Base-by-base conservation (phyloP, 768 basidiomycete species). In the Tubosaeta sp. region DNA sequence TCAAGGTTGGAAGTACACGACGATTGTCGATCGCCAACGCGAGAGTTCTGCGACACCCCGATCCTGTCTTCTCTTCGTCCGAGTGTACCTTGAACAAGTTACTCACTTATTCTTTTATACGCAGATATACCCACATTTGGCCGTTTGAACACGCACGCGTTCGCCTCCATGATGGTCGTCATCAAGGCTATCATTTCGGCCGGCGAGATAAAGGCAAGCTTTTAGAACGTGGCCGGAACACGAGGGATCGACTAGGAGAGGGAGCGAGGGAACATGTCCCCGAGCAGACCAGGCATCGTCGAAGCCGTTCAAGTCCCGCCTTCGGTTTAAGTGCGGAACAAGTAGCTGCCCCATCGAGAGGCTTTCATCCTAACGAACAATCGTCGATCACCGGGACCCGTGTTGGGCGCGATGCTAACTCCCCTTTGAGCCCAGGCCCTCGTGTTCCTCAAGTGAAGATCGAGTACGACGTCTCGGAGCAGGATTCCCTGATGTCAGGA, bases 91-190 rank as follows among this genome's bases (percentile, higher is more conserved):
- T 9, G 34, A 51, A 54, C 6, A 10, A 32, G 25, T 3, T 25
- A 25, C 57, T 64, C 41, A 59, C 50, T 14, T 19, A 5, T 47
- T 33, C 46, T 7, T 26, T 37, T 29, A 12, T 19, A 13, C 26
- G 16, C 56, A 93, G 92, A 56, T 98, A 97, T 72, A 86, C 88
- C 53, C 88, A 98, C 66, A 97, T 98, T 52, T 98, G 94, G 91
- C 95, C 95, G 0, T 97, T 94, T 58, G 94, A 95, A 64, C 92
- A 95, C 63, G 88, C 95, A 19, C 85, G 95, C 35, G 94, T 97
- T 5, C 79, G 86, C 43, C 74, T 97, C 9, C 69, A 69, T 22
- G 69, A 69, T 41, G 54, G 48, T 73, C 77, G 53, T 63, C 65
- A 54, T 60, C 66, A 58, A 42, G 68, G 67, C 22, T 70, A 65